These are phyloP conservation scores for Fusarium sp. DNA, from an alignment of 2,329 filamentous ascomycete species.

Conservation along the genomic window DNA sequence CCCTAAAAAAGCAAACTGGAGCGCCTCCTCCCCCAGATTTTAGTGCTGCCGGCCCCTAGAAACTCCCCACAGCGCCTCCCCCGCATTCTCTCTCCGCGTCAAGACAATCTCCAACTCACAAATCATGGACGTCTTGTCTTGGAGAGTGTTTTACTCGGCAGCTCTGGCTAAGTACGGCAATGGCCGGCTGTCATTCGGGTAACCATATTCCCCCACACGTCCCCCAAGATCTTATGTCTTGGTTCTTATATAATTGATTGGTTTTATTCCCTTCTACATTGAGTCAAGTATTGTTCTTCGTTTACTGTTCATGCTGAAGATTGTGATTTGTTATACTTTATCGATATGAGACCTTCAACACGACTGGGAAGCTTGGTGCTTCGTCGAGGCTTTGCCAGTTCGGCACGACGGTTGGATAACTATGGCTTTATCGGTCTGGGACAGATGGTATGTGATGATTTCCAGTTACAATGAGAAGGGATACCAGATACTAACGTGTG, in stretches of 20 bases:
- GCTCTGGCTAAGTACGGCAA: slow-evolving; percentile 52
- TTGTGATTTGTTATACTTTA: not conserved
- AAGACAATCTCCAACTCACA: slow-evolving; percentile 20
- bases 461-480: not conserved
- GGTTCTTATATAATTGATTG: not conserved
- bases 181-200: slow-evolving; percentile 51
- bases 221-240: slow-evolving; percentile 1
- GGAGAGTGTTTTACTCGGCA: slow-evolving; percentile 18
- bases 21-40: slow-evolving; percentile 19
- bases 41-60: slow-evolving; percentile 18
- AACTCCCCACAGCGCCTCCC: slow-evolving; percentile 26
- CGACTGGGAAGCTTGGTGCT: slow-evolving; percentile 50
- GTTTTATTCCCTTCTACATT: not conserved
- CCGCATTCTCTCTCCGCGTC: slow-evolving; percentile 28
- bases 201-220: slow-evolving; percentile 37
- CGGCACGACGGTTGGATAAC: slow-evolving; percentile 60
- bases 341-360: slow-evolving; percentile 37
- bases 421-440: slow-evolving; percentile 72
- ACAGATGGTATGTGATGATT: slow-evolving; percentile 63
- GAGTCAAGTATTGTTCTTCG: not conserved
- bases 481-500: not conserved
- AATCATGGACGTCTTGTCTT: slow-evolving; percentile 3
- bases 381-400: slow-evolving; percentile 63
- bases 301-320: not conserved
- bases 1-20: not conserved